Base-by-base conservation (phyloP, 2,329 filamentous ascomycete genomes). In the Fusarium camptoceras region DNA sequence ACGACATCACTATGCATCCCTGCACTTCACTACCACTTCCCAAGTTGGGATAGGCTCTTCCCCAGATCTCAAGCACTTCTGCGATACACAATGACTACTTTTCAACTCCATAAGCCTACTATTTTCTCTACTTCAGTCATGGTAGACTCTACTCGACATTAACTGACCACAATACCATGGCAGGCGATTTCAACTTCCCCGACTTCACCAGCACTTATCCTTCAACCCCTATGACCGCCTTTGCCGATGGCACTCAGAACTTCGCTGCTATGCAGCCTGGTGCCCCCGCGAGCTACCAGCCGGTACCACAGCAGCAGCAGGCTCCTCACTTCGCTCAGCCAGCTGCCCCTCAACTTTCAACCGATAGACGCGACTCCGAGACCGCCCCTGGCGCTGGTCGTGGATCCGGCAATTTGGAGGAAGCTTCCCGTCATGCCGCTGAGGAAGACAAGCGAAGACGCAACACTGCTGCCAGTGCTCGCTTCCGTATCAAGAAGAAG, bases 401-500 rank as follows among this genome's bases (percentile, higher is more conserved):
- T 59, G 63, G 63, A 66, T 81, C 86, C 47, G 70, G 89, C 64
- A 87, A 81, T 73, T 86, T 91, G 50, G 92, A 94, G 79, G 92
- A 94, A 68, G 84, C 88, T 41, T 91, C 91, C 15, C 90, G 92
- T 41, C 73, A 89, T 8, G 91, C 91, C 15, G 93, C 93, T 24
- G 94, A 97, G 80, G 94, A 97, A 81, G 94, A 97, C 79, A 97
- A 97, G 83, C 91, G 94, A 51, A 89, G 93, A 63, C 90, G 94
- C 70, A 97, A 97, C 82, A 97, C 94, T 4, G 94, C 94, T 31
- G 94, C 94, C 58, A 94, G 91, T 71, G 94, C 94, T 20, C 91
- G 94, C 51, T 97, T 97, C 86, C 91, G 94, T 64, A 89, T 96
- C 78, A 97, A 97, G 89, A 97, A 97, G 91, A 97, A 97, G 88